These are phyloP conservation scores for Pseudogymnoascus sp. DNA, from an alignment of 2,329 filamentous ascomycete species.

Conservation along the genomic window DNA sequence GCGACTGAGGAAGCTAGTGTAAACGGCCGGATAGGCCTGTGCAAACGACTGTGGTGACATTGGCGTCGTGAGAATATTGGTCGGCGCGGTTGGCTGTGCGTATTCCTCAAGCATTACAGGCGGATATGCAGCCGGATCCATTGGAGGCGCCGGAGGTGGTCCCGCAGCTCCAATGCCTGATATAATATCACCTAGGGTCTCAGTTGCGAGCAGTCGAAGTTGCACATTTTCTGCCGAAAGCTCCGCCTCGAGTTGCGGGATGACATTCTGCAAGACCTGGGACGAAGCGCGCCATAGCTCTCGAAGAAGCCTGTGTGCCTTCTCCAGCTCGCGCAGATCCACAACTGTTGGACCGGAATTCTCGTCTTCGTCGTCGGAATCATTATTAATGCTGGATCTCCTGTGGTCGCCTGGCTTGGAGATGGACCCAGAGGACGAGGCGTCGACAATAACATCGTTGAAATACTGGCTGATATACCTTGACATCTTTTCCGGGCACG, in stretches of 20 bases:
- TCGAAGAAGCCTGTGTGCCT: conserved; percentile 79
- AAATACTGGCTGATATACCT: conserved; percentile 94
- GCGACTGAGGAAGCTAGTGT: conserved; percentile 75
- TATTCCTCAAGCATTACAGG: conserved; percentile 58
- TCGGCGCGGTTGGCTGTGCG: conserved; percentile 40
- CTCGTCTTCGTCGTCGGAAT: conserved; percentile 52
- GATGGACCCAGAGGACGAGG: conserved; percentile 45
- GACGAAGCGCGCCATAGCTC: conserved; percentile 93
- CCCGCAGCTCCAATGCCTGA: conserved; percentile 89
- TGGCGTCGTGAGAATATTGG: conserved; percentile 65
- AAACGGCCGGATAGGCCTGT: conserved; percentile 68
- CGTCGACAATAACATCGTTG: conserved; percentile 89
- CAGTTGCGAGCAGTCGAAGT: conserved; percentile 77
- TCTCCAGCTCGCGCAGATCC: conserved; percentile 78
- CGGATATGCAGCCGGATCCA: conserved; percentile 83
- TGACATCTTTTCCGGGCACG: conserved; percentile 86
- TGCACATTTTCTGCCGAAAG: conserved; percentile 82
- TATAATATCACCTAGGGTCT: conserved; percentile 91
- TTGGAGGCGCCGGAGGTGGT: conserved; percentile 58
- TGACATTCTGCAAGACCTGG: conserved; percentile 79
- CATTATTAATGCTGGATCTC: conserved; percentile 41
- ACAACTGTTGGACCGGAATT: conserved; percentile 63
- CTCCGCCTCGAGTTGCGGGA: conserved; percentile 89
- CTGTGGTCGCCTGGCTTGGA: conserved; percentile 43
- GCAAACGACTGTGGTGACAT: conserved; percentile 84